Evolutionary conservation across 2,329 filamentous ascomycete genomes (phyloP).

Genomic region (Claviceps fusiformis): DNA sequence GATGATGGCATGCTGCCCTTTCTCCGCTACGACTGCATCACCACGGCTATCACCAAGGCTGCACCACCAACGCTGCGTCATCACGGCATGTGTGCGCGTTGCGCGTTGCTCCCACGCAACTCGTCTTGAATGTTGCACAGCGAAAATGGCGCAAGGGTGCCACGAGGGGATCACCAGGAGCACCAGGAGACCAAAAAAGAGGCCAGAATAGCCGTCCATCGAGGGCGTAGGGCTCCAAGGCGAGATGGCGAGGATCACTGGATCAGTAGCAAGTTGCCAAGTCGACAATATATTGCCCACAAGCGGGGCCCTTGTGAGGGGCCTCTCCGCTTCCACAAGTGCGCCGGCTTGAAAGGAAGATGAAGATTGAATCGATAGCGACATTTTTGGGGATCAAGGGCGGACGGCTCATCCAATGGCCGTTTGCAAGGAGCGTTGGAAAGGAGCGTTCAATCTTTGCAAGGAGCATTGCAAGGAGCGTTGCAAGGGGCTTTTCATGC

Average conservation of each 20-base stretch:
- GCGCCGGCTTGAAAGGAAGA: neutral
- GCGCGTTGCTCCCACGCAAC: neutral
- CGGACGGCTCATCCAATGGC: neutral
- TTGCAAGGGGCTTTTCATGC: too few relatives aligned
- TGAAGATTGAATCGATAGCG: neutral
- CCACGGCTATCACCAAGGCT: neutral
- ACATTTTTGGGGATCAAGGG: neutral
- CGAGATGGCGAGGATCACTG: neutral
- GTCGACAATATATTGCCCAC: neutral
- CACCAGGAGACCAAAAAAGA: neutral
- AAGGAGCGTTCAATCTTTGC: neutral
- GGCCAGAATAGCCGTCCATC: neutral
- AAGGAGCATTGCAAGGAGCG: neutral
- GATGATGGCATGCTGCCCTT: too few relatives aligned
- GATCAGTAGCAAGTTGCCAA: neutral
- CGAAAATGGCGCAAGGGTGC: conserved; percentile 8
- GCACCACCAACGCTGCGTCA: neutral
- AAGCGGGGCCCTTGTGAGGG: neutral
- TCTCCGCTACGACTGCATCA: neutral
- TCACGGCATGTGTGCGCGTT: neutral
- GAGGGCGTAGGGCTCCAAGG: neutral
- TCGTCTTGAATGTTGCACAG: conserved; percentile 4
- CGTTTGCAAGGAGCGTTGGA: neutral
- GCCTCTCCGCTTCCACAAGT: too few relatives aligned
- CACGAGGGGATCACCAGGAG: conserved; percentile 7